These are phyloP conservation scores for Zangia roseola DNA, from an alignment of 768 basidiomycete species.

Conservation along the genomic window DNA sequence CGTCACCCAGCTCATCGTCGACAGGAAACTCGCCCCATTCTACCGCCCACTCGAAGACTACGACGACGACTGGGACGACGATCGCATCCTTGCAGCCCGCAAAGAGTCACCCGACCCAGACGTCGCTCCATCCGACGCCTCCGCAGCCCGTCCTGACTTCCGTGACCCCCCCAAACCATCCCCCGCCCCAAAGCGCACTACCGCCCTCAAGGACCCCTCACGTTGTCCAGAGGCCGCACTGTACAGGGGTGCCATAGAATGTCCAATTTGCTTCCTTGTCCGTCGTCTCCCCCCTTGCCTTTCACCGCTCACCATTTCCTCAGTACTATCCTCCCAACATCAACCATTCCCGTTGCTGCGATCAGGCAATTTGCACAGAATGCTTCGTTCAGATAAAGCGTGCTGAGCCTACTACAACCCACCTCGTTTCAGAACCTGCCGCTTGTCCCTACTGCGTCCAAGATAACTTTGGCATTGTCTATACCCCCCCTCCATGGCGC, in stretches of 20 bases:
- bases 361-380: conserved; percentile 98
- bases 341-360: conserved; percentile 96
- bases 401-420: conserved; percentile 89
- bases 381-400: conserved; percentile 99
- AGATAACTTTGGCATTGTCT: conserved; percentile 93
- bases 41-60: conserved; percentile 96
- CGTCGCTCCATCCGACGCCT: conserved; percentile 37
- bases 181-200: conserved; percentile 51
- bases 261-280: conserved; percentile 97
- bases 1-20: conserved; percentile 85
- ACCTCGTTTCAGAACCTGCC: conserved; percentile 94
- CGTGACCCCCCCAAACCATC: conserved; percentile 24
- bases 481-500: conserved; percentile 79
- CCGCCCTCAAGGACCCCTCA: conserved; percentile 59
- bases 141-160: conserved; percentile 33
- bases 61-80: conserved; percentile 84
- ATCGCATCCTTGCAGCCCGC: conserved; percentile 78
- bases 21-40: conserved; percentile 90
- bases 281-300: conserved; percentile 34
- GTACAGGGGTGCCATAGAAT: conserved; percentile 85
- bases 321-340: conserved; percentile 98
- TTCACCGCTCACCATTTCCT: conserved; percentile 22
- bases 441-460: conserved; percentile 98
- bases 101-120: conserved; percentile 63
- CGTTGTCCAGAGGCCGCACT: conserved; percentile 73